phyloP scores from a whole-genome alignment of 306 rosid species.

The Senna siamea region DNA sequence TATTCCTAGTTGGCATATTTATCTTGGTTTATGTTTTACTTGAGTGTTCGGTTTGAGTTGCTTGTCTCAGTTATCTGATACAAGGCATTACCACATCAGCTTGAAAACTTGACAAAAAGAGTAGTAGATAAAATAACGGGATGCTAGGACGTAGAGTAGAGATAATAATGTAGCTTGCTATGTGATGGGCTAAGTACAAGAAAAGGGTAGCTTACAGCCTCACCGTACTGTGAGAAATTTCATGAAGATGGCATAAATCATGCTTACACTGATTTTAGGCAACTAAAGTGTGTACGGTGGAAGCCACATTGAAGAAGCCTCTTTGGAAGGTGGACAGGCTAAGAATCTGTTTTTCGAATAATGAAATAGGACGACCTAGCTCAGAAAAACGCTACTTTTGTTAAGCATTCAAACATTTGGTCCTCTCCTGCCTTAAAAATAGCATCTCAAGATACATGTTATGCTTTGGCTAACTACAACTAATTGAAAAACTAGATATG shows the following conservation, averaged over 20 bases:
- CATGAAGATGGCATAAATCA: conserved; percentile 19
- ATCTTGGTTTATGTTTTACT: neutral
- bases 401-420: neutral
- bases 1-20: neutral
- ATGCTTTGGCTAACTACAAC: neutral
- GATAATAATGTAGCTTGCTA: neutral
- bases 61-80: conserved; percentile 7
- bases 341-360: conserved; percentile 1
- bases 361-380: conserved; percentile 6
- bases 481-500: neutral
- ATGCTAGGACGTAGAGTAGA: no score
- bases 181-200: conserved; percentile 1
- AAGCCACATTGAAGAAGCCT: conserved; percentile 19
- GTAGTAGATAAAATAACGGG: neutral
- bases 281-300: conserved; percentile 8
- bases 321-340: neutral
- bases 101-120: neutral
- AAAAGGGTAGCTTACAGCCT: neutral
- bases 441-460: neutral
- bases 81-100: neutral
- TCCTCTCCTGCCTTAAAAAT: conserved; percentile 17
- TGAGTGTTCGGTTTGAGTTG: neutral
- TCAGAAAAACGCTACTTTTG: conserved; percentile 5
- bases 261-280: conserved; percentile 14
- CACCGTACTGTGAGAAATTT: no score